Conservation (phyloP, 129 eudicot genomes). For the Kitagawia praeruptora region DNA sequence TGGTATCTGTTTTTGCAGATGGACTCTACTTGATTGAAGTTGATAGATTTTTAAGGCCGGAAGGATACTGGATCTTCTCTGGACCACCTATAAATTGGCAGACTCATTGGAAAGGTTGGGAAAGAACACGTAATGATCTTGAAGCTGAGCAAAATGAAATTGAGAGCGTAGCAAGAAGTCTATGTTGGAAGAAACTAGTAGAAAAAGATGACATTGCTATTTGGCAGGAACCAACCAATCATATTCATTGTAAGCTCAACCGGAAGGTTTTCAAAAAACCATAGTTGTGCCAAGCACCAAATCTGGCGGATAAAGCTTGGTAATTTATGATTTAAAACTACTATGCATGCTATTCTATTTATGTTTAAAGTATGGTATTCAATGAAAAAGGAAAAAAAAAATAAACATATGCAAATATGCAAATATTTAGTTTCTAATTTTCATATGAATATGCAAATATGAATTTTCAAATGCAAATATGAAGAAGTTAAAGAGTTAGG, state of each 20-base stretch:
- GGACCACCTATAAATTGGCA: conserved; percentile 98
- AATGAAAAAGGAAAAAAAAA: not conserved
- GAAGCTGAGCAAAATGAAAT: conserved; percentile 52
- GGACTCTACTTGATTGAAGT: conserved; percentile 79
- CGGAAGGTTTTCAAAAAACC: conserved; percentile 67
- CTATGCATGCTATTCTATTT: not conserved
- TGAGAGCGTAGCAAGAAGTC: conserved; percentile 59
- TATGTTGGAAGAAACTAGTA: conserved; percentile 78
- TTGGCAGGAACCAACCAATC: conserved; percentile 89
- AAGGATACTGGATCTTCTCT: conserved; percentile 90
- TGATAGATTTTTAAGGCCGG: conserved; percentile 79
- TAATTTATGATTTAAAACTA: conserved; percentile 21
- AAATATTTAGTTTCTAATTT: too few relatives aligned
- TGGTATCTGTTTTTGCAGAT: conserved; percentile 28
- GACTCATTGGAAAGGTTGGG: conserved; percentile 79
- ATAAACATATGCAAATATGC: too few relatives aligned
- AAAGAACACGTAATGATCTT: conserved; percentile 43
- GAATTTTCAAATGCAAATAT: too few relatives aligned
- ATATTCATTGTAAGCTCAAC: conserved; percentile 55
- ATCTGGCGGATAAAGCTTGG: conserved; percentile 78
- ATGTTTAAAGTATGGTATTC: not conserved
- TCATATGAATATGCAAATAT: too few relatives aligned
- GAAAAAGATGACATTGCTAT: conserved; percentile 68
- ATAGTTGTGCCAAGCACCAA: conserved; percentile 47
- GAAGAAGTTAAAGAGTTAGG: too few relatives aligned